Base-by-base conservation (phyloP, 1,284 basidiomycete species). In the Coniophora puteana region DNA sequence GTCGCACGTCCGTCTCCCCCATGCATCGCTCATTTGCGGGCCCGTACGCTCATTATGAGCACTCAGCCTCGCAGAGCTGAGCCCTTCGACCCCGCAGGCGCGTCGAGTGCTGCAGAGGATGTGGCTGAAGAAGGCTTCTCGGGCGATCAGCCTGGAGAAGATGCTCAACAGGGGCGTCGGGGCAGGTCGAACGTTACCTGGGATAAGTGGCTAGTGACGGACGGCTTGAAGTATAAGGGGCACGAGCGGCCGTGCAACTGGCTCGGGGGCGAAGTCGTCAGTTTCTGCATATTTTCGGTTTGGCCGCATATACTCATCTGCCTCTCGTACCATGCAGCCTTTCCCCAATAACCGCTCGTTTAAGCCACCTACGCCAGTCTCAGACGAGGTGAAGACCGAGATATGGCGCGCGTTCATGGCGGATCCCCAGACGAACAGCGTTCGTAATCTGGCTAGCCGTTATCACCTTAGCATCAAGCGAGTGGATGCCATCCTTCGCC, bases 321-420 rank as follows among this genome's bases (percentile, higher is more conserved):
- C 57, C 34, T 51, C 42, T 35, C 44, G 30, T 46, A 38, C 46
- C 38, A 18, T 16, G 27, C 31, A 85, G 83, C 89, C 89, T 1
- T 93, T 91, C 59, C 87, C 89, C 12, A 67, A 87, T 62, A 93
- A 93, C 54, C 76, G 76, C 7, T 79, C 83, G 1, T 93, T 92
- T 63, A 76, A 74, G 50, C 89, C 89, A 12, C 83, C 84, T 16
- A 63, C 78, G 7, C 89, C 89, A 8, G 63, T 89, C 26, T 83
- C 86, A 1, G 77, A 90, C 49, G 57, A 56, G 4, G 57, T 78
- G 33, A 74, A 79, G 37, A 66, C 68, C 7, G 57, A 54, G 40
- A 76, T 88, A 28, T 89, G 76, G 57, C 51, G 61, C 2, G 61
- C 69, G 28, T 84, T 73, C 59, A 78, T 83, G 66, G 36, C 49